Evolutionary conservation across 1,139 yeast genomes (phyloP).

Genomic region (Yamadazyma mexicana): DNA sequence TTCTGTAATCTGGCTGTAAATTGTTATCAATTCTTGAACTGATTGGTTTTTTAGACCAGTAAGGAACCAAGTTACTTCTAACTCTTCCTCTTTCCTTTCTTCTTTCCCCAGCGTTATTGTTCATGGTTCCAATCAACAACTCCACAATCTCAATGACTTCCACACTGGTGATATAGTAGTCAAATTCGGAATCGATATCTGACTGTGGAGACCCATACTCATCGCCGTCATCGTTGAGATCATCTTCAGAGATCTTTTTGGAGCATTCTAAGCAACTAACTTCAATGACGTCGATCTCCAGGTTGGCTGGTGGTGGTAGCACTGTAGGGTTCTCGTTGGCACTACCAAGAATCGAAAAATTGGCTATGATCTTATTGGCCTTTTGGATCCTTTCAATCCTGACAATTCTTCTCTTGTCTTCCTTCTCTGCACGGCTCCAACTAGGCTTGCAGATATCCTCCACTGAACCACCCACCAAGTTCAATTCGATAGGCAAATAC

Average conservation of each 20-base stretch:
- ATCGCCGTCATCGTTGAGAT: constrained; percentile 34
- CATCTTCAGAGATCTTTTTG: constrained; percentile 21
- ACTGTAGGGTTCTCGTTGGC: constrained; percentile 49
- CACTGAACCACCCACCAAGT: constrained; percentile 43
- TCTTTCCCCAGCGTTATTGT: constrained; percentile 47
- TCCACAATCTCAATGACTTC: constrained; percentile 68
- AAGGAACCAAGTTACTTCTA: constrained; percentile 65
- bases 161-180: constrained; percentile 61
- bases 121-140: constrained; percentile 51
- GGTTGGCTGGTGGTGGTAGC: constrained; percentile 33
- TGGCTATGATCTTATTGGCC: constrained; percentile 45
- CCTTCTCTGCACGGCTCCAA: constrained; percentile 48
- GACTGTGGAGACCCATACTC: constrained; percentile 23
- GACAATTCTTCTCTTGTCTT: constrained; percentile 56
- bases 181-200: constrained; percentile 23
- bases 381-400: constrained; percentile 56
- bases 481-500: constrained; percentile 48
- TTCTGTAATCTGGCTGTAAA: constrained; percentile 44
- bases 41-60: constrained; percentile 63
- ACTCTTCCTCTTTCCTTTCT: constrained; percentile 64
- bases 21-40: constrained; percentile 46
- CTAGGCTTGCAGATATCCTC: constrained; percentile 49
- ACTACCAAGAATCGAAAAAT: constrained; percentile 52
- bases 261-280: constrained; percentile 56
- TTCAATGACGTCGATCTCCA: constrained; percentile 51